These are phyloP conservation scores for Logfia minima DNA, from an alignment of 129 eudicot genomes.

Conservation along the genomic window DNA sequence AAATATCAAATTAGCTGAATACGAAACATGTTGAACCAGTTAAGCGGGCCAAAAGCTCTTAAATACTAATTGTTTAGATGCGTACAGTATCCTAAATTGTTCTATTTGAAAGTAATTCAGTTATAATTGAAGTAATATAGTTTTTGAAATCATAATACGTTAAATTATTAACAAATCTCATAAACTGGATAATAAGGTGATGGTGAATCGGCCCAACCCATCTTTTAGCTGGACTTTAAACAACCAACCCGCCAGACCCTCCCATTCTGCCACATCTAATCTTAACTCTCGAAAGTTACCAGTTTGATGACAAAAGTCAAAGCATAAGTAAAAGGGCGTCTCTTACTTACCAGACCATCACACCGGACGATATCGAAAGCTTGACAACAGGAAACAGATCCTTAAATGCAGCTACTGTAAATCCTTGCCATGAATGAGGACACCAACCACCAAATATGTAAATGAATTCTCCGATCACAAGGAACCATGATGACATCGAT, in stretches of 20 bases:
- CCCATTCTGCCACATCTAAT: not conserved
- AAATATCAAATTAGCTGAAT: not conserved
- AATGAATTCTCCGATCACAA: slow-evolving; percentile 55
- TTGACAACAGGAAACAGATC: slow-evolving; percentile 69
- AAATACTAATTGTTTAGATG: not conserved
- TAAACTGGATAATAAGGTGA: not conserved
- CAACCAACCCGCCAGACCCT: no score
- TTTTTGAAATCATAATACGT: not conserved
- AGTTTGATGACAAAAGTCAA: not conserved
- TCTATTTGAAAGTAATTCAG: not conserved
- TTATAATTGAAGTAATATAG: not conserved
- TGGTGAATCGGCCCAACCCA: not conserved
- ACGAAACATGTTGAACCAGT: not conserved
- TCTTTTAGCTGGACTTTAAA: no score
- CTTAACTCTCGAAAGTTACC: not conserved
- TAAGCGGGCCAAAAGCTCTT: not conserved
- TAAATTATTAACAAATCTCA: not conserved
- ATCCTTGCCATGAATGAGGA: slow-evolving; percentile 70
- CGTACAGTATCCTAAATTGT: not conserved
- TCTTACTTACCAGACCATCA: slow-evolving; percentile 71
- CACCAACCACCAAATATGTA: slow-evolving; percentile 83
- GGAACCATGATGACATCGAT: slow-evolving; percentile 54
- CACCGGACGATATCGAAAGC: slow-evolving; percentile 81
- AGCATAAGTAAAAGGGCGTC: not conserved
- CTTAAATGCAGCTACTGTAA: slow-evolving; percentile 54